These are phyloP conservation scores for Naganishia sp. DNA, from an alignment of 1,284 basidiomycete genomes.

Conservation along the genomic window DNA sequence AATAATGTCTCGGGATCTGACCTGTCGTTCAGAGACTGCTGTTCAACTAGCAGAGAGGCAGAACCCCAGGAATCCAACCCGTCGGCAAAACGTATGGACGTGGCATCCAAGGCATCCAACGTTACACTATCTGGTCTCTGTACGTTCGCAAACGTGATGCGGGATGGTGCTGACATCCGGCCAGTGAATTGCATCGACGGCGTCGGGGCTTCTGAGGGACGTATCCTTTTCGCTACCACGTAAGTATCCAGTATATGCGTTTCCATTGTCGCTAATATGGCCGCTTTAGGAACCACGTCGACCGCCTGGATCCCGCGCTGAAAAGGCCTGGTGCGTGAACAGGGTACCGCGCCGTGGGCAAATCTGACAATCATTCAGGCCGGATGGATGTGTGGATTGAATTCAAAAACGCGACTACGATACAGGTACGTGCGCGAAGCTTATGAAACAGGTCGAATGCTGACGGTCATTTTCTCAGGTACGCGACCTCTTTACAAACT, in stretches of 20 bases:
- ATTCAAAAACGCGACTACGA: slow-evolving; percentile 77
- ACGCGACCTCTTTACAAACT: slow-evolving; percentile 70
- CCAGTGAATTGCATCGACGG: slow-evolving; percentile 75
- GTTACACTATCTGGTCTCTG: slow-evolving; percentile 71
- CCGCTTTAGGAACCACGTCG: slow-evolving; percentile 69
- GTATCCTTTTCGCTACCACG: slow-evolving; percentile 70
- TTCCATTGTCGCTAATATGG: too few species aligned
- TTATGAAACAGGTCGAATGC: neutral
- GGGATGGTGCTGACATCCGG: neutral
- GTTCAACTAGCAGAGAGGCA: slow-evolving; percentile 39
- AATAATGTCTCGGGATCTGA: neutral
- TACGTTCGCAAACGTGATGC: slow-evolving; percentile 8
- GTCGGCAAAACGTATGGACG: slow-evolving; percentile 41
- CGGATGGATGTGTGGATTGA: slow-evolving; percentile 88
- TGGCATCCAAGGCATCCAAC: slow-evolving; percentile 40
- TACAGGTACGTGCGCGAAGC: slow-evolving; percentile 66
- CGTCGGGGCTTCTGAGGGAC: slow-evolving; percentile 78
- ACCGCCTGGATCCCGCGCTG: slow-evolving; percentile 76
- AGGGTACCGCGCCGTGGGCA: neutral
- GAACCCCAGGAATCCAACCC: slow-evolving; percentile 31
- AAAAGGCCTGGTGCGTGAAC: slow-evolving; percentile 55
- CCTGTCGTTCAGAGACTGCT: slow-evolving; percentile 39
- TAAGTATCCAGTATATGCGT: slow-evolving; percentile 53
- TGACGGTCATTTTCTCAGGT: slow-evolving; percentile 1
- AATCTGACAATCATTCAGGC: slow-evolving; percentile 57